Base-by-base conservation (phyloP, 371 early-diverging fungal species). In the Syncephalastrum sp. region DNA sequence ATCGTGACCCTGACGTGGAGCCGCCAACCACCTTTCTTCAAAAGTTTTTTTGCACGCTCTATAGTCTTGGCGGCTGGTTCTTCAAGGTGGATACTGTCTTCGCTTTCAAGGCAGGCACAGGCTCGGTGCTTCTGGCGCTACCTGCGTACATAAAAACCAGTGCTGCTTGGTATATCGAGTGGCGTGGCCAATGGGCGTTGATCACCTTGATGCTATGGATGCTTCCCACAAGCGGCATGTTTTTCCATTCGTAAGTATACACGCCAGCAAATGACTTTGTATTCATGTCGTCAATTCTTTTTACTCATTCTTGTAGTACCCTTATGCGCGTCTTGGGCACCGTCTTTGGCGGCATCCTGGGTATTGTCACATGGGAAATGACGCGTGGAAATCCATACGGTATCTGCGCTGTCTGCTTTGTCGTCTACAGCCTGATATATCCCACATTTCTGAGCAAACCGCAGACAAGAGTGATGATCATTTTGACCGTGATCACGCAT, bases 151-250 rank as follows among this genome's bases (percentile, higher is more conserved):
- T 33, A 1, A 33, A 33, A 33, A 8, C 38, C 38, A 54, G 54
- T 5, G 60, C 60, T 3, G 21, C 17, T 5, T 59, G 60, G 60
- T 59, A 53, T n/a, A 24, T 21, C 19, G 49, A 59, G 7, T 71
- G 72, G 72, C 49, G 68, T 42, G 72, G 72, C 2, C 72, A 71
- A 58, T 71, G 72, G 72, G 65, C 68, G 0, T 56, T 68, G 59
- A 66, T 72, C 47, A 72, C 66, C 0, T 41, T 72, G 15, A 69
- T 68, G 3, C 42, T 72, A 1, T 72, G 72, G 72, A 72, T 68
- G 69, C 61, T 66, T 21, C 72, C 72, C 12, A 63, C 56, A 53
- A 64, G 69, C 0, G 72, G 72, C 41, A 63, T 66, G 10, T 72
- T 72, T 59, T 42, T 68, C 1, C 66, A 68, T 57, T 65, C 63